phyloP scores from a whole-genome alignment of 345 rosid genomes.

The Pistacia vera region DNA sequence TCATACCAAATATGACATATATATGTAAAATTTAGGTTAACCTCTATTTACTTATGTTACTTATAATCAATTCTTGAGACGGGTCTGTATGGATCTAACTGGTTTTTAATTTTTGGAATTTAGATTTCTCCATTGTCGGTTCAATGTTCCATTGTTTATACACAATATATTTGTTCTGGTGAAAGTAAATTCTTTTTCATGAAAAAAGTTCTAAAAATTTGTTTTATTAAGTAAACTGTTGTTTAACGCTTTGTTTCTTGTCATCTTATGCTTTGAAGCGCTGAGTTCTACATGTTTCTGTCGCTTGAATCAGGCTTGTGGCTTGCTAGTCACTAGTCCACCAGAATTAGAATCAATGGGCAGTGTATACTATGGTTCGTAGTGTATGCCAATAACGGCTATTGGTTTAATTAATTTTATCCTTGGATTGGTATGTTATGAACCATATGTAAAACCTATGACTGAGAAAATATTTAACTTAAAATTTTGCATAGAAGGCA shows the following conservation, averaged over 20 bases:
- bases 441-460: too few species aligned
- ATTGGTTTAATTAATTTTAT: too few species aligned
- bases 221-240: neutral
- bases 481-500: too few species aligned
- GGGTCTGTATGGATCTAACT: neutral
- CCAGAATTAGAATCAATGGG: slow-evolving; percentile 52
- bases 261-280: neutral
- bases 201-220: neutral
- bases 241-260: neutral
- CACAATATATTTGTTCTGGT: neutral
- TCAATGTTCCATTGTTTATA: neutral
- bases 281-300: slow-evolving; percentile 5
- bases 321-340: slow-evolving; percentile 41
- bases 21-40: neutral
- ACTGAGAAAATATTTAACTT: too few species aligned
- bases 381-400: too few species aligned
- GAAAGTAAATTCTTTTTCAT: too few species aligned
- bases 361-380: neutral
- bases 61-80: neutral
- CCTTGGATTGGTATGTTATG: too few species aligned
- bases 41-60: neutral
- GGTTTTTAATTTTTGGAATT: neutral
- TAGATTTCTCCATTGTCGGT: neutral
- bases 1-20: too few species aligned
- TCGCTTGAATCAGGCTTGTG: slow-evolving; percentile 52